Evolutionary conservation across 179 eudicot genomes (phyloP), one percentile per base, ranked within the genome.

Genomic region (Sideroxylon spinosum): DNA sequence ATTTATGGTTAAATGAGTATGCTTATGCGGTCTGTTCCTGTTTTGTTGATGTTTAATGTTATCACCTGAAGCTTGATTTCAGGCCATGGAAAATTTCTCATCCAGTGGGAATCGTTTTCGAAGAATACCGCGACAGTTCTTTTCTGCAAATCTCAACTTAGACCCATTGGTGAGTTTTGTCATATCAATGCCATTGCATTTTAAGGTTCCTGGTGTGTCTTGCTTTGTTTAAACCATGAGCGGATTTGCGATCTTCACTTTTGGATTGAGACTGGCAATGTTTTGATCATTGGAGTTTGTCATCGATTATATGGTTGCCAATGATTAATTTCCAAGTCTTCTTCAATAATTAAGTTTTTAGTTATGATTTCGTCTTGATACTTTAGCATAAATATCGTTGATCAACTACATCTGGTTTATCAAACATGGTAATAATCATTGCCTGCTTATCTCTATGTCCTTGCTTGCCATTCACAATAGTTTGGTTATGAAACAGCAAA

Each of bases 81-180:
- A 82, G 83, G 83, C 48, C 59, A 93, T 93, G 97, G 98, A 95
- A 68, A 89, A 75, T 78, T 86, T 79, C 64, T 80, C 88, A 29
- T 81, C 90, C 0, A 84, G 83, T 69, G 97, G 95, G 64, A 91
- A 87, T 77, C 97, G 98, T 23, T 95, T 95, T 72, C 86, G 92
- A 67, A 87, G 95, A 79, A 82, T 90, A 83, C 87, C 91, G 0
- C 91, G 92, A 9, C 95, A 89, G 71, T 84, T 90, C 1, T 83
- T 84, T 74, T 86, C 97, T 78, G 85, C 86, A 62, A 81, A 86
- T 85, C 82, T 85, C 75, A 89, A 91, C 86, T 71, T 91, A 37
- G 93, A 93, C 77, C 92, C 97, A 53, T 68, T 87, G 90, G 98
- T 86, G 66, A 82, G 87, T 82, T 48, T 75, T 23, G 57, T 17